Percentiles rank a stretch among this genome's conserved stretches.
Evolutionary conservation across 2,329 filamentous ascomycete species (phyloP).

Genomic region (Volutella citrinella): DNA sequence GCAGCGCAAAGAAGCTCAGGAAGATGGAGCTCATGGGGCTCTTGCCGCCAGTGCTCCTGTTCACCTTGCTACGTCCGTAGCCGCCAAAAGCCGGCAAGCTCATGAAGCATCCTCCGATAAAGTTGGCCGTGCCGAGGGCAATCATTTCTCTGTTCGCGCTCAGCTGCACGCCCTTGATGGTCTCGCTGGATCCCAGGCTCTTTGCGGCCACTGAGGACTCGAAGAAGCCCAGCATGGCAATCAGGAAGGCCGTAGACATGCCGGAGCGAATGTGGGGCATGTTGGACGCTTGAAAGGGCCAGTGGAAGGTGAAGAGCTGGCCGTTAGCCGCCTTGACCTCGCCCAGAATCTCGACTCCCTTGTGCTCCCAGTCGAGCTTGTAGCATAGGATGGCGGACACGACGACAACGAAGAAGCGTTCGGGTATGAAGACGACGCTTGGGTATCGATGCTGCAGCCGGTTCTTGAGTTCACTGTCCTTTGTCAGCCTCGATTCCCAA

Average conservation of each 20-base stretch:
- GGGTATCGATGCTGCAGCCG: constrained; percentile 76
- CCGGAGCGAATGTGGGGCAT: constrained; percentile 81
- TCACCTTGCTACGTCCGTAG: constrained; percentile 94
- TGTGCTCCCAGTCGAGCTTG: constrained; percentile 70
- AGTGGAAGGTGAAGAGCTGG: constrained; percentile 75
- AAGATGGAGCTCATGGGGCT: constrained; percentile 93
- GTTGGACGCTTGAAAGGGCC: constrained; percentile 75
- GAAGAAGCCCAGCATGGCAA: constrained; percentile 95
- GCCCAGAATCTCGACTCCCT: constrained; percentile 81
- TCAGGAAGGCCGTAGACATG: constrained; percentile 88
- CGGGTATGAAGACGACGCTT: constrained; percentile 81
- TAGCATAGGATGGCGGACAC: constrained; percentile 78
- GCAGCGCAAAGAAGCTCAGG: constrained; percentile 75
- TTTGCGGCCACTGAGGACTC: constrained; percentile 96
- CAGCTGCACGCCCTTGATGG: constrained; percentile 75
- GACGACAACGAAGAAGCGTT: constrained; percentile 87
- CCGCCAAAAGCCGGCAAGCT: constrained; percentile 91
- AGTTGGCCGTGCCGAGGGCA: constrained; percentile 83
- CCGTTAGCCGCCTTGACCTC: constrained; percentile 72
- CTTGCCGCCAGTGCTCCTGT: constrained; percentile 84
- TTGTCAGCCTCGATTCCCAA: constrained; percentile 6
- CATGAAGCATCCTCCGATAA: constrained; percentile 91
- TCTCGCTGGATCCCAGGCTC: constrained; percentile 68
- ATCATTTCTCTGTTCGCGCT: constrained; percentile 93
- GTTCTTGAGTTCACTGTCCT: constrained; percentile 71